phyloP scores from a whole-genome alignment of 2,329 filamentous ascomycete genomes.

The Pyricularia sp. region DNA sequence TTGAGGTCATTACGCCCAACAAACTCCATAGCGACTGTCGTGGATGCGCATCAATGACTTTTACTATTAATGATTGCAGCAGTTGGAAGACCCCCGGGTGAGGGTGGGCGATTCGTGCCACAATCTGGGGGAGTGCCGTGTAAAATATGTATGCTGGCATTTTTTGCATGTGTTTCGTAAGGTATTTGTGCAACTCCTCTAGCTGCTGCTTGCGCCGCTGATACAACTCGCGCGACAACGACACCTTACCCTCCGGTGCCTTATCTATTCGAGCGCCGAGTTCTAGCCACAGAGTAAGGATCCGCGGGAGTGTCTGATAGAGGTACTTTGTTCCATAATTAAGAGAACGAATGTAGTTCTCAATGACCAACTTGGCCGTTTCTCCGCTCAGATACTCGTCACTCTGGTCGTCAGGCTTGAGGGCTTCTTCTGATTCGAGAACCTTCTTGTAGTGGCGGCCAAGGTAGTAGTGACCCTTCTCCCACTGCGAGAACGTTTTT shows the following conservation, averaged over 20 bases:
- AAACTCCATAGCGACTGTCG: constrained; percentile 87
- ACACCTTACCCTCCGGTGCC: constrained; percentile 40
- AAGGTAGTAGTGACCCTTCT: constrained; percentile 94
- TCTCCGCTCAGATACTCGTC: constrained; percentile 70
- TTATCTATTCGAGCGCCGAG: constrained; percentile 65
- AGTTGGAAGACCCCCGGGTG: constrained; percentile 65
- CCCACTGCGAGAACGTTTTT: constrained; percentile 62
- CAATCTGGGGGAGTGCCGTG: constrained; percentile 76
- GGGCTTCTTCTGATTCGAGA: constrained; percentile 71
- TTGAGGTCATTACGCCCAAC: constrained; percentile 74
- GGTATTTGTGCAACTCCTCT: constrained; percentile 54
- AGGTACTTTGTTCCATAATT: constrained; percentile 88
- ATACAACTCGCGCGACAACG: constrained; percentile 36
- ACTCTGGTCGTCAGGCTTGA: constrained; percentile 64
- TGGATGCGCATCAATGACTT: constrained; percentile 76
- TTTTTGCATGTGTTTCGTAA: constrained; percentile 65
- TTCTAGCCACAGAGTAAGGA: constrained; percentile 90
- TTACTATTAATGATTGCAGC: constrained; percentile 67
- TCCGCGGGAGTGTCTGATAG: constrained; percentile 83
- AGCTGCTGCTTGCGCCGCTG: constrained; percentile 51
- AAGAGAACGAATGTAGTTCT: constrained; percentile 82
- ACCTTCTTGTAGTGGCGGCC: constrained; percentile 97
- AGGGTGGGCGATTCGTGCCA: constrained; percentile 87
- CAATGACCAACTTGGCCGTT: constrained; percentile 74
- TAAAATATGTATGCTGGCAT: constrained; percentile 70